Evolutionary conservation across 2,329 filamentous ascomycete genomes (phyloP), one percentile per base, ranked within the genome.

Genomic region (Colletotrichum coccodes): DNA sequence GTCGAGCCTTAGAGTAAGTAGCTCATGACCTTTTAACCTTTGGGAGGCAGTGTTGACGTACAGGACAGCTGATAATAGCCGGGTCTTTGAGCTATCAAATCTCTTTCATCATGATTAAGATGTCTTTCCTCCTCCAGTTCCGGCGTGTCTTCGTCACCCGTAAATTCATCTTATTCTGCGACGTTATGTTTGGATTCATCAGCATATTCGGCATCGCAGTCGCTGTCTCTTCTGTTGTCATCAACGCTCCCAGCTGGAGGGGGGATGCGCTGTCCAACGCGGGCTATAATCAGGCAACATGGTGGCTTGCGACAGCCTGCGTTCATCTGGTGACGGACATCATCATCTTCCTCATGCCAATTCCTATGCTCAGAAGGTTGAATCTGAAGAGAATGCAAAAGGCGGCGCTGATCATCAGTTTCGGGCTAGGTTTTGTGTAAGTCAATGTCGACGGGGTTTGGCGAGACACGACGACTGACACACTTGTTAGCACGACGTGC

Each of bases 341-440:
- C n/a, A 44, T 70, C n/a, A 63, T 70, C 12, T 58, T 70, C 11
- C 9, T 62, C 23, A 68, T 70, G 67, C 67, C 67, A 2, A 58
- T 70, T 3, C 64, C 67, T 9, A 21, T 70, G 30, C 18, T 68
- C 18, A 38, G 30, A 18, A 57, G n/a, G 30, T 11, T 70, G 14
- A 62, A 30, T 18, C 26, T 70, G 12, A 61, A 46, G 18, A 38
- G 4, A 7, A 30, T 36, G 44, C 64, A 56, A 21, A 70, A 53
- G 34, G n/a, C 12, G 3, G 67, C 58, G 0, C 21, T 68, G 14
- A 47, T 68, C 26, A 18, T 68, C 26, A 70, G 30, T 26, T 70
- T 70, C 40, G 67, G 67, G n/a, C 34, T 70, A 30, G 67, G 67
- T 3, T 68, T 70, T 18, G 11, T 63, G 67, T 70, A 28, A 70